phyloP scores from a whole-genome alignment of 495 filamentous ascomycete genomes.

The Penicillium nucicola region DNA sequence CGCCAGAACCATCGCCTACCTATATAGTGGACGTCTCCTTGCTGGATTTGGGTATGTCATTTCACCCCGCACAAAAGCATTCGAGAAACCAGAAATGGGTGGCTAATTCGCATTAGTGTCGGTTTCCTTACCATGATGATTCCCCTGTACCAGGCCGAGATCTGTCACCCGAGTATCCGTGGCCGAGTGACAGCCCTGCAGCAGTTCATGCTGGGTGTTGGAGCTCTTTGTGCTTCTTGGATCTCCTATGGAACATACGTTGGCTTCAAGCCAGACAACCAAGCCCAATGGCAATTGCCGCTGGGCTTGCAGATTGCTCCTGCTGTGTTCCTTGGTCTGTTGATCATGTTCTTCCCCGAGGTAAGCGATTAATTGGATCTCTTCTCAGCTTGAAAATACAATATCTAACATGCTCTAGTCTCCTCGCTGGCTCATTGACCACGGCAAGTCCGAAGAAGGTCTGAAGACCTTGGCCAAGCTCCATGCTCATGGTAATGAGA shows the following conservation, averaged over 20 bases:
- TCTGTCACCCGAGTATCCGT: slow-evolving; percentile 43
- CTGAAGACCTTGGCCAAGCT: slow-evolving; percentile 48
- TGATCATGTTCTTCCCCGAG: slow-evolving; percentile 51
- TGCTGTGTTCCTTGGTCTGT: slow-evolving; percentile 36
- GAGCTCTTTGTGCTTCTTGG: slow-evolving; percentile 37
- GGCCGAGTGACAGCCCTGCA: slow-evolving; percentile 40
- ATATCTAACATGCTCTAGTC: slow-evolving; percentile 27
- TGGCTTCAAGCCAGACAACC: slow-evolving; percentile 44
- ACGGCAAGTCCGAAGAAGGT: slow-evolving; percentile 46
- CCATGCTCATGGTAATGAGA: slow-evolving; percentile 44
- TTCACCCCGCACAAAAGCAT: slow-evolving; percentile 17
- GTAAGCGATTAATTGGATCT: too few species aligned
- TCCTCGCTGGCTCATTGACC: slow-evolving; percentile 56
- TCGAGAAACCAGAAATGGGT: too few species aligned
- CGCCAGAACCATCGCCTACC: slow-evolving; percentile 31
- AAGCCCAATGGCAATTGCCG: slow-evolving; percentile 42
- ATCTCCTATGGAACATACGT: slow-evolving; percentile 46
- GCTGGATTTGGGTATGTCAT: slow-evolving; percentile 51
- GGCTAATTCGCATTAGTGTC: slow-evolving; percentile 27
- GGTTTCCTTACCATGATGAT: slow-evolving; percentile 60
- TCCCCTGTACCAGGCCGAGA: slow-evolving; percentile 45
- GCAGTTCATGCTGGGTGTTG: slow-evolving; percentile 47
- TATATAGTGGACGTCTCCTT: slow-evolving; percentile 42
- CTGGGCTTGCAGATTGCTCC: slow-evolving; percentile 42
- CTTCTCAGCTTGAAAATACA: too few species aligned